Conservation (phyloP, 768 basidiomycete genomes). For the Suillus lakei region DNA sequence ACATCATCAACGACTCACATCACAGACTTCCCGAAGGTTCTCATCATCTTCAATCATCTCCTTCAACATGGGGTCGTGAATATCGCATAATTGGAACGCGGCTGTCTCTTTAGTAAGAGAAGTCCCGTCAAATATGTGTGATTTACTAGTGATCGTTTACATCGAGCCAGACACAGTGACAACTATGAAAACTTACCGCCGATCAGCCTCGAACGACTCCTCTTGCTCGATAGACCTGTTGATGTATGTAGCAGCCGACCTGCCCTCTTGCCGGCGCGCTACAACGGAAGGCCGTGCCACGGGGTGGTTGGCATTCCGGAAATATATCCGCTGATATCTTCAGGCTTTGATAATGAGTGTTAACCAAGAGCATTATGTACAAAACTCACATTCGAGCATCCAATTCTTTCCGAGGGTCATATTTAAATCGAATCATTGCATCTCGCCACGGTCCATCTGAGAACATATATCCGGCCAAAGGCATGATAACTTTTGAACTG, state of each 20-base stretch:
- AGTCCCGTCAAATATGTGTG: conserved; percentile 90
- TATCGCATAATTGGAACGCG: conserved; percentile 94
- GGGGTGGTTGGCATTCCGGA: conserved; percentile 86
- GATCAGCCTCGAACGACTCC: conserved; percentile 35
- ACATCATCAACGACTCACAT: conserved; percentile 56
- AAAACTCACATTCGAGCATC: conserved; percentile 74
- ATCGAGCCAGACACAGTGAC: conserved; percentile 3
- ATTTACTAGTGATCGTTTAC: conserved; percentile 47
- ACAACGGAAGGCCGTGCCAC: conserved; percentile 79
- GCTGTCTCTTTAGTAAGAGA: conserved; percentile 83
- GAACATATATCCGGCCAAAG: conserved; percentile 86
- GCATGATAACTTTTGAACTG: conserved; percentile 83
- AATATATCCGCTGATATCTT: conserved; percentile 92
- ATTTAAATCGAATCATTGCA: conserved; percentile 82
- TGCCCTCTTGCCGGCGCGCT: conserved; percentile 60
- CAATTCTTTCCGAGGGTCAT: conserved; percentile 83
- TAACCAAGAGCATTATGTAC: background rate
- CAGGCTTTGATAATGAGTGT: conserved; percentile 7
- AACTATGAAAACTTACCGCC: conserved; percentile 27
- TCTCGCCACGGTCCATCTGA: conserved; percentile 95
- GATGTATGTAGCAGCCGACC: conserved; percentile 28
- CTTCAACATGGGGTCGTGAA: conserved; percentile 83
- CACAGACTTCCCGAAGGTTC: conserved; percentile 70
- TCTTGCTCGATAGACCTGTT: conserved; percentile 38
- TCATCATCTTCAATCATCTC: conserved; percentile 78